Evolutionary conservation across 2,329 filamentous ascomycete genomes (phyloP).

Genomic region (Ascochyta viciae-villosae): DNA sequence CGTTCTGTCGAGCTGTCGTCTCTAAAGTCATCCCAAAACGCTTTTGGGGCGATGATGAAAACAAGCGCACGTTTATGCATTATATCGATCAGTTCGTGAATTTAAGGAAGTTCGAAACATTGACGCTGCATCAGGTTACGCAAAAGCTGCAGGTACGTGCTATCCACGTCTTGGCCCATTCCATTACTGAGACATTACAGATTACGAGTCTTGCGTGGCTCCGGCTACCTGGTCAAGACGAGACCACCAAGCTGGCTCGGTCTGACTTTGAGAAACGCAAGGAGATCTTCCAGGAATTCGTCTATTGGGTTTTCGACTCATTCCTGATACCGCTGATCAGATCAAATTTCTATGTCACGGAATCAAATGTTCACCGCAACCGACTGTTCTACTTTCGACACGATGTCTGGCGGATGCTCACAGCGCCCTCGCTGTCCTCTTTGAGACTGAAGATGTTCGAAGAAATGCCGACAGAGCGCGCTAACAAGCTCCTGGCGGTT

Average conservation of each 20-base stretch:
- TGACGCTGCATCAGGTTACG: conserved; percentile 78
- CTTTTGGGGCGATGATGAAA: conserved; percentile 76
- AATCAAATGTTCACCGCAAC: conserved; percentile 81
- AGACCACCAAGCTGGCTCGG: conserved; percentile 65
- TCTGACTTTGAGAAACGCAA: conserved; percentile 77
- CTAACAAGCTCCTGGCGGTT: conserved; percentile 64
- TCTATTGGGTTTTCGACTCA: conserved; percentile 95
- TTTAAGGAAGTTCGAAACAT: conserved; percentile 79
- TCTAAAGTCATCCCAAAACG: conserved; percentile 73
- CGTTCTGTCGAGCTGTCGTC: conserved; percentile 83
- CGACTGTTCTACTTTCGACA: conserved; percentile 93
- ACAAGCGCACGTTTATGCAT: conserved; percentile 67
- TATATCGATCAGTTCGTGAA: conserved; percentile 80
- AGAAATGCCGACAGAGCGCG: conserved; percentile 68
- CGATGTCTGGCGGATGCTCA: conserved; percentile 82
- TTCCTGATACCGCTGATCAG: conserved; percentile 85
- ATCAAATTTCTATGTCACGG: conserved; percentile 92
- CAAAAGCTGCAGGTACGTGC: conserved; percentile 74
- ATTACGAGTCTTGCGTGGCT: conserved; percentile 78
- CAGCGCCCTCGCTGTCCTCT: conserved; percentile 72
- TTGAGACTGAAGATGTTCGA: conserved; percentile 80
- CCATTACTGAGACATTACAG: conserved; percentile 53
- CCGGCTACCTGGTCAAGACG: conserved; percentile 57
- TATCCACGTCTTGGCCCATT: conserved; percentile 11
- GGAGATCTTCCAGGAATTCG: conserved; percentile 81